Percentiles rank a stretch among this genome's conserved stretches.
These are phyloP conservation scores for Penicillium crustosum DNA, from an alignment of 2,329 filamentous ascomycete genomes.

Conservation along the genomic window DNA sequence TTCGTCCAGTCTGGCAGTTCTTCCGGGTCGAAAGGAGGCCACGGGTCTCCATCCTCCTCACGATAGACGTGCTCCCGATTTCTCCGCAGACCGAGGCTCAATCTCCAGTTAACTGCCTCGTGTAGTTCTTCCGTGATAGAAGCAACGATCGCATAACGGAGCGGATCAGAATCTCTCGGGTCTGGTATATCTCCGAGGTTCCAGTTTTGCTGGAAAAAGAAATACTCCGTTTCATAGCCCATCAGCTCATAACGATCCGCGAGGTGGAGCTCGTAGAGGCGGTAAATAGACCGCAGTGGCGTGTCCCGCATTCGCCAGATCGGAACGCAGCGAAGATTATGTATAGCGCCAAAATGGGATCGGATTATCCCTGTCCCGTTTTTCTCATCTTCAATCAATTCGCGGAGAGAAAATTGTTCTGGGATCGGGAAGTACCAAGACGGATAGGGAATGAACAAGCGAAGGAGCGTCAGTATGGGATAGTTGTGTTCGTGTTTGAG, in stretches of 20 bases:
- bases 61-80: constrained; percentile 28
- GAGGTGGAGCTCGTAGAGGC: constrained; percentile 28
- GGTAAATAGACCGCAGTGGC: constrained; percentile 31
- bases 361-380: neutral
- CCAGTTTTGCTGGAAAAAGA: constrained; percentile 24
- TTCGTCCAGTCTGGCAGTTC: constrained; percentile 21
- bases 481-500: constrained; percentile 19
- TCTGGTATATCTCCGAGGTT: constrained; percentile 24
- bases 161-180: constrained; percentile 27
- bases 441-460: constrained; percentile 26
- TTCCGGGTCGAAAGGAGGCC: constrained; percentile 25
- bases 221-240: constrained; percentile 28
- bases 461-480: constrained; percentile 22
- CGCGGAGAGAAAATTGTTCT: constrained; percentile 16
- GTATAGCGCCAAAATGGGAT: constrained; percentile 15
- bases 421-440: constrained; percentile 28
- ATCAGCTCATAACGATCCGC: constrained; percentile 23
- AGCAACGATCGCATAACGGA: constrained; percentile 31
- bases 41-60: constrained; percentile 21
- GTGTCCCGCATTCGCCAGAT: constrained; percentile 32
- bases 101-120: constrained; percentile 28
- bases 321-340: constrained; percentile 27
- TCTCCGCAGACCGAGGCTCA: constrained; percentile 27
- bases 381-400: constrained; percentile 17
- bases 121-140: constrained; percentile 27